Percentiles rank a stretch among this genome's conserved stretches.
Conservation (phyloP, 73 alveolate species). For the Blepharisma japonicum region DNA sequence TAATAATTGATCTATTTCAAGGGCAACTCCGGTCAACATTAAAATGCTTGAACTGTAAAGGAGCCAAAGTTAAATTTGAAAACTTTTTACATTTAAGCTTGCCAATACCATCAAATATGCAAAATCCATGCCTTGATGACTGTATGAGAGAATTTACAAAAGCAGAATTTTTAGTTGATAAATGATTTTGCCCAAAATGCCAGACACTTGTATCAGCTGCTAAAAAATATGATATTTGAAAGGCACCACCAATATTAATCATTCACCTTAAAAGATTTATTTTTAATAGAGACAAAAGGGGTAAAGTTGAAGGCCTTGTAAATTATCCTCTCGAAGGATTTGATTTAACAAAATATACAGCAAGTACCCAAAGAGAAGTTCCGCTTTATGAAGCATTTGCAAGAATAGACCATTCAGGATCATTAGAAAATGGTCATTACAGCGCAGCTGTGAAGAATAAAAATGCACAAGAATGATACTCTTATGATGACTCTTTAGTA, state of each 20-base stretch:
- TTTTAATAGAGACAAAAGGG: constrained; percentile 54
- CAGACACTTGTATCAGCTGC: constrained; percentile 69
- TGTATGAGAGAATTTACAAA: constrained; percentile 74
- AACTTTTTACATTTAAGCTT: constrained; percentile 82
- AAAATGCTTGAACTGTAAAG: constrained; percentile 71
- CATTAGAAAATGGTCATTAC: constrained; percentile 95
- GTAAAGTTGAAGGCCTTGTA: constrained; percentile 56
- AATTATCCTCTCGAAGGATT: constrained; percentile 64
- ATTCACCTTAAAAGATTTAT: constrained; percentile 82
- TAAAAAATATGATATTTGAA: constrained; percentile 79
- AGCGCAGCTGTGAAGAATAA: constrained; percentile 67
- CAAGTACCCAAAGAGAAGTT: constrained; percentile 40
- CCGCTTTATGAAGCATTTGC: constrained; percentile 84
- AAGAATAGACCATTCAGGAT: constrained; percentile 94
- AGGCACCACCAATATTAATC: constrained; percentile 70
- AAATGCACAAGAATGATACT: constrained; percentile 60
- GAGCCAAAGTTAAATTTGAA: constrained; percentile 77
- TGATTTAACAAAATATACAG: constrained; percentile 64
- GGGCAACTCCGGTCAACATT: constrained; percentile 90
- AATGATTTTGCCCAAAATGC: constrained; percentile 68
- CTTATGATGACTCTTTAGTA: constrained; percentile 83
- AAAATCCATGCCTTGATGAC: constrained; percentile 54
- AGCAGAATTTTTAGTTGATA: constrained; percentile 52
- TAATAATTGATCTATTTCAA: constrained; percentile 88
- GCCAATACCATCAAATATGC: constrained; percentile 59